Base-by-base conservation (phyloP, 768 basidiomycete species). In the Boletus vermiculosoides region DNA sequence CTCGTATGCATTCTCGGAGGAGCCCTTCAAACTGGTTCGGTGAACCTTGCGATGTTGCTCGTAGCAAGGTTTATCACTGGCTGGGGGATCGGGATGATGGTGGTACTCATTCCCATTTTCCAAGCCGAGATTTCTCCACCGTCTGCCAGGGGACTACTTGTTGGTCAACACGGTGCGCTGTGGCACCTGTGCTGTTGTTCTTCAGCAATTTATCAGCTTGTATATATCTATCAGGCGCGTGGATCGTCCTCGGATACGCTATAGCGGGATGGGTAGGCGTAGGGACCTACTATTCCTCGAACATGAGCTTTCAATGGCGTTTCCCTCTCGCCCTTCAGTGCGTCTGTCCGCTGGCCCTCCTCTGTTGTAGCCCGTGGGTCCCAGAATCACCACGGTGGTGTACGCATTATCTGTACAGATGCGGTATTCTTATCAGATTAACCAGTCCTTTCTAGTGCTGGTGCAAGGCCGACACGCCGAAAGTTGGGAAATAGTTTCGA, bases 231-330 rank as follows among this genome's bases (percentile, higher is more conserved):
- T 7, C 37, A 50, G 50, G 50, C 7, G 25, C 50, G 8, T 50
- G 50, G 37, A 50, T 50, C 25, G 37, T 40, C 8, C 9, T 34
- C 22, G 45, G 52, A 34, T 52, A 33, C 8, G 30, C 31, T 48
- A 48, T 47, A 31, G 31, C 45, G 18, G 41, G 50, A 22, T 46
- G 50, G 50, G 40, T 52, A 13, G 41, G 44, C 34, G 48, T 49
- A 18, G 48, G 22, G 16, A 49, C 48, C 16, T 49, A 49, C 23
- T 25, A 49, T 34, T 49, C 48, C 18, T 49, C 48, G 3, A 49
- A 49, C 48, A 36, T 18, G 44, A 48, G 45, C n/a, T 48, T 52
- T 25, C 51, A 49, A 22, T 49, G 48, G 33, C 48, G 48, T 25
- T 36, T 36, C 16, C 48, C 48, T 36, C 48, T 36, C 23, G 48